phyloP scores from a whole-genome alignment of 805 yeast genomes.

The Starmerella kuoi region DNA sequence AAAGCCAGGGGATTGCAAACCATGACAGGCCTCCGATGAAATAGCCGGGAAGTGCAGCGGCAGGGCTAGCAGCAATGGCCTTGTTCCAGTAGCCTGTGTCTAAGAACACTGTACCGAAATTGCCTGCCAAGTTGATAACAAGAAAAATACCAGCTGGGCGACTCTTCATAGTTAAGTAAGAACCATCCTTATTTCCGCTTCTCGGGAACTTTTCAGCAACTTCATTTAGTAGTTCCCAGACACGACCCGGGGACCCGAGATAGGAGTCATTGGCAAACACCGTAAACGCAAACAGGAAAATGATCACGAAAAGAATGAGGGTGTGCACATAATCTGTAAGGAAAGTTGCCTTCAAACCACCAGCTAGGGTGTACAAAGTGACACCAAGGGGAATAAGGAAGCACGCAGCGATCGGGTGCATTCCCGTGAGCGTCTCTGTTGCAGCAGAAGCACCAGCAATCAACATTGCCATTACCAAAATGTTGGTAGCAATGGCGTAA shows the following conservation, averaged over 20 bases:
- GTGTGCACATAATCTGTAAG: constrained; percentile 74
- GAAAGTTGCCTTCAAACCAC: constrained; percentile 75
- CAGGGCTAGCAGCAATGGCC: constrained; percentile 76
- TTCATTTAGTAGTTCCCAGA: constrained; percentile 60
- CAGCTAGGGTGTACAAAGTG: constrained; percentile 59
- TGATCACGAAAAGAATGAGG: constrained; percentile 61
- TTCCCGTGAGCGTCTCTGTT: constrained; percentile 67
- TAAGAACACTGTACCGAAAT: constrained; percentile 76
- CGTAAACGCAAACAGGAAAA: constrained; percentile 68
- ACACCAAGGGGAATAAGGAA: constrained; percentile 75
- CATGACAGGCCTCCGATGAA: constrained; percentile 80
- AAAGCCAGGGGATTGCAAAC: constrained; percentile 79
- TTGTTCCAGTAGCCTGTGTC: constrained; percentile 85
- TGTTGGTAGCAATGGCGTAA: constrained; percentile 78
- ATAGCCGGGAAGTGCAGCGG: constrained; percentile 77
- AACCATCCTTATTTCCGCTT: constrained; percentile 71
- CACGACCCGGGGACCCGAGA: constrained; percentile 71
- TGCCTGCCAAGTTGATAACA: constrained; percentile 78
- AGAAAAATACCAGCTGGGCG: constrained; percentile 79
- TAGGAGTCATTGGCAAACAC: constrained; percentile 56
- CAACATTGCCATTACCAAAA: constrained; percentile 84
- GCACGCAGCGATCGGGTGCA: constrained; percentile 69
- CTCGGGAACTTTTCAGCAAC: constrained; percentile 50
- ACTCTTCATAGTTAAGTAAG: constrained; percentile 79
- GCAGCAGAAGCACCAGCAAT: constrained; percentile 85